Evolutionary conservation across 2,329 filamentous ascomycete species (phyloP).

Genomic region (Venturia pyrina): DNA sequence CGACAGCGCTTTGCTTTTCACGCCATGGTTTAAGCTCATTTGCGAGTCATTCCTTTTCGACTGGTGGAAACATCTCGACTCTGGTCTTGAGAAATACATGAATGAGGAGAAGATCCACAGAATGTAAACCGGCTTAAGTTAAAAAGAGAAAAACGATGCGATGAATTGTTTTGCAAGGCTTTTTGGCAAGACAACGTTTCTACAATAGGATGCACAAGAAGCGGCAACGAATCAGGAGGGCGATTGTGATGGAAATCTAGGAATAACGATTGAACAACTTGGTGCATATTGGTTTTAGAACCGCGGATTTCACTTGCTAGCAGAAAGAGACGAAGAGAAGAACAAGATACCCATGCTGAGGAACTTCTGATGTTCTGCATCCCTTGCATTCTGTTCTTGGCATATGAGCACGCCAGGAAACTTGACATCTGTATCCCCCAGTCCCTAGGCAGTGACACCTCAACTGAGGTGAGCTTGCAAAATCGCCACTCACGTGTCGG

Average conservation of each 20-base stretch:
- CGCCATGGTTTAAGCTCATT: slow-evolving; percentile 98
- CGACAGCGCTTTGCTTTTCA: slow-evolving; percentile 74
- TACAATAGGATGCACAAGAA: not conserved
- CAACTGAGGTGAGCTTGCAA: not conserved
- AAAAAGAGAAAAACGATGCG: not conserved
- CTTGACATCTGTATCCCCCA: too few relatives aligned
- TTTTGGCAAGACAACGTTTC: not conserved
- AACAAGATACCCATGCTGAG: not conserved
- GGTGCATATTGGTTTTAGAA: not conserved
- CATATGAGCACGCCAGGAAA: too few relatives aligned
- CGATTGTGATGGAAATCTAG: not conserved
- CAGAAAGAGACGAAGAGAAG: not conserved
- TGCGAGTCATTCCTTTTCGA: slow-evolving; percentile 96
- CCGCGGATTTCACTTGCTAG: not conserved
- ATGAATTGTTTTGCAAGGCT: not conserved
- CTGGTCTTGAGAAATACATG: slow-evolving; percentile 72
- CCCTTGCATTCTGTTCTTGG: not conserved
- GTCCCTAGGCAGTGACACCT: too few relatives aligned
- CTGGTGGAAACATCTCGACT: slow-evolving; percentile 86
- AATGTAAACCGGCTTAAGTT: slow-evolving; percentile 43
- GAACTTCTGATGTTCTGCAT: not conserved
- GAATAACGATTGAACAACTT: not conserved
- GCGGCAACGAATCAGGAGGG: not conserved
- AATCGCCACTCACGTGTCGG: not conserved
- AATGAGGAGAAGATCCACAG: slow-evolving; percentile 80